phyloP scores from a whole-genome alignment of 78 protist species.

The Dictyostelium capitatum region DNA sequence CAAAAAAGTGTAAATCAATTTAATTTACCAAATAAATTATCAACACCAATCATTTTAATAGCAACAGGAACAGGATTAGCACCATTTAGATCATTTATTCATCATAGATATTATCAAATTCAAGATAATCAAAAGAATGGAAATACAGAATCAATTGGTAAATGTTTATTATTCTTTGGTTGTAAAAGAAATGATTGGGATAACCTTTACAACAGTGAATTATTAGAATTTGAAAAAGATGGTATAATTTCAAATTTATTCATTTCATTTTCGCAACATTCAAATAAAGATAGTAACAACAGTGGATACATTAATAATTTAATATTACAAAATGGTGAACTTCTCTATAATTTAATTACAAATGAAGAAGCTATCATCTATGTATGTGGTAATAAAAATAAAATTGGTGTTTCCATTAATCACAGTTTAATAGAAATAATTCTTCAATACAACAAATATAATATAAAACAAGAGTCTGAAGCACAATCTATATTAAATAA shows the following conservation, averaged over 20 bases:
- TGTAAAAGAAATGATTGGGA: slow-evolving; percentile 74
- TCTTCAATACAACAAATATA: background rate
- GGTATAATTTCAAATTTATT: slow-evolving; percentile 17
- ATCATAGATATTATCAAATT: slow-evolving; percentile 25
- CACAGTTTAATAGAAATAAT: slow-evolving; percentile 5
- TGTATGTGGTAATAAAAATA: slow-evolving; percentile 42
- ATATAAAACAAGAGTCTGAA: background rate
- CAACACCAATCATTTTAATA: slow-evolving; percentile 45
- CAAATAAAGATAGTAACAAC: background rate
- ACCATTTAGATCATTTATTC: slow-evolving; percentile 57
- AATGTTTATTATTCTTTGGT: slow-evolving; percentile 68
- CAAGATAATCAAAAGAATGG: background rate
- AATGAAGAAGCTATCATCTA: slow-evolving; percentile 5
- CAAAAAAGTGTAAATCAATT: slow-evolving; percentile 15
- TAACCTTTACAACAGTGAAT: slow-evolving; percentile 33
- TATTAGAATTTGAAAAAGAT: slow-evolving; percentile 45
- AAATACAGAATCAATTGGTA: background rate
- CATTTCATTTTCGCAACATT: slow-evolving; percentile 27
- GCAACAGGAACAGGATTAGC: slow-evolving; percentile 75
- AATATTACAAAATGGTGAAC: slow-evolving; percentile 25
- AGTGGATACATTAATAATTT: slow-evolving; percentile 7
- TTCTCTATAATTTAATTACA: slow-evolving; percentile 8
- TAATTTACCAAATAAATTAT: slow-evolving; percentile 24
- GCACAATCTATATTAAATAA: background rate
- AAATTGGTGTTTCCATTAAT: slow-evolving; percentile 36